phyloP scores from a whole-genome alignment of 1,284 basidiomycete genomes.

The Peniophora sp. region DNA sequence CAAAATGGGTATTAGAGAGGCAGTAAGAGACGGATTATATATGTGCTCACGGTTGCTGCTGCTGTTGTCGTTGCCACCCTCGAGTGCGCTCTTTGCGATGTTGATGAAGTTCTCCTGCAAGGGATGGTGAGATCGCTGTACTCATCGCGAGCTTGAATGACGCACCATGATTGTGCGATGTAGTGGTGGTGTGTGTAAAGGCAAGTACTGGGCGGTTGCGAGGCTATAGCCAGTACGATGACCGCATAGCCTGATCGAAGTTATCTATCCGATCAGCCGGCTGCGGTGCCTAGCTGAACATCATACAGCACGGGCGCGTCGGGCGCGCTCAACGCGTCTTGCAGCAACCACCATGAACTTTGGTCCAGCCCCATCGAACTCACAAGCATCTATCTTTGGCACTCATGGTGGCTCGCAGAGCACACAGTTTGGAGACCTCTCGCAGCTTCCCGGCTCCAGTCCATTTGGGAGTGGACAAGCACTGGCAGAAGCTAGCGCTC shows the following conservation, averaged over 20 bases:
- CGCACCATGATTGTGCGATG: background rate
- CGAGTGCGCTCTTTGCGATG: conserved; percentile 56
- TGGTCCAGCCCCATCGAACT: background rate
- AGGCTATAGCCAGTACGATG: background rate
- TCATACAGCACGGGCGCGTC: too few species aligned
- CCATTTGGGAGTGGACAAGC: background rate
- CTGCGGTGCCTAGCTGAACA: too few species aligned
- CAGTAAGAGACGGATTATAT: background rate
- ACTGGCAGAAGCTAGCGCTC: background rate
- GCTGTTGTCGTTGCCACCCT: conserved; percentile 36
- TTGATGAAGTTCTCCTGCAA: conserved; percentile 55
- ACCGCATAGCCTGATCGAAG: background rate
- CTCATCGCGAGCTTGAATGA: background rate
- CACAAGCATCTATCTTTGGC: background rate
- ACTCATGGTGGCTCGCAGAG: background rate
- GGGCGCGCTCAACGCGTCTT: background rate
- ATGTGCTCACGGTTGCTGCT: conserved; percentile 16
- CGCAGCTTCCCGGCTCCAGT: background rate
- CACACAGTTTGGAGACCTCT: background rate
- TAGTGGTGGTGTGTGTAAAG: background rate
- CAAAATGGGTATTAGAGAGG: background rate
- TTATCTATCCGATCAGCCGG: too few species aligned
- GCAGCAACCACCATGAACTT: background rate
- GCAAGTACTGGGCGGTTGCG: background rate
- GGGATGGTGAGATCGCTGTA: conserved; percentile 1